Evolutionary conservation across 2,329 filamentous ascomycete species (phyloP).

Genomic region (Aureobasidium sp.): DNA sequence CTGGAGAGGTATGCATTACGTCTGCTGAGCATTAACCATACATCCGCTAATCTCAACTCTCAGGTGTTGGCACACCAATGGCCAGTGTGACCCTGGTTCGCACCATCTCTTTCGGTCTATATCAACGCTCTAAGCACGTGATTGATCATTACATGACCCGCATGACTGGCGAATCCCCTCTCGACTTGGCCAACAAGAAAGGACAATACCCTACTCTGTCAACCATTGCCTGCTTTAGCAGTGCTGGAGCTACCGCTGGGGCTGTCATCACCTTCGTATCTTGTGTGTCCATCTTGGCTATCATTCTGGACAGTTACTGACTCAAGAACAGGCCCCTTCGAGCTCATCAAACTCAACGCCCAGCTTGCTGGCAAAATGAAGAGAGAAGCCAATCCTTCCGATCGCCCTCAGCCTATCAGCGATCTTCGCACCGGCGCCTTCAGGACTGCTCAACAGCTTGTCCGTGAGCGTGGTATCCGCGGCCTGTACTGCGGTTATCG

Average conservation of each 20-base stretch:
- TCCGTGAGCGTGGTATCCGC: slow-evolving; percentile 62
- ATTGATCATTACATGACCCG: slow-evolving; percentile 63
- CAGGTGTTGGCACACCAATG: slow-evolving; percentile 72
- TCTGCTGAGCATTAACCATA: background rate
- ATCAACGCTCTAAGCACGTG: slow-evolving; percentile 66
- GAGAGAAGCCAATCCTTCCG: slow-evolving; percentile 20
- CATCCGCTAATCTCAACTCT: slow-evolving; percentile 15
- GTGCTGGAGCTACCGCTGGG: slow-evolving; percentile 70
- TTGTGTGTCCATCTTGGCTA: slow-evolving; percentile 38
- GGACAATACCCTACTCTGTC: slow-evolving; percentile 65
- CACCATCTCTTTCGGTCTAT: slow-evolving; percentile 72
- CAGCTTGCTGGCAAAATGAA: slow-evolving; percentile 76
- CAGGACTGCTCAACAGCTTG: slow-evolving; percentile 64
- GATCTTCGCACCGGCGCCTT: slow-evolving; percentile 23
- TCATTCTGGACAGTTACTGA: background rate
- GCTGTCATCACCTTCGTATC: slow-evolving; percentile 72
- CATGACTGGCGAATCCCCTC: slow-evolving; percentile 59
- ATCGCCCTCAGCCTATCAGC: slow-evolving; percentile 6
- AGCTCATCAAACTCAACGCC: slow-evolving; percentile 81
- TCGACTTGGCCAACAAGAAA: slow-evolving; percentile 61
- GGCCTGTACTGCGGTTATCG: slow-evolving; percentile 76
- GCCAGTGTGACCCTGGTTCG: slow-evolving; percentile 69
- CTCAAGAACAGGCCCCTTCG: slow-evolving; percentile 58
- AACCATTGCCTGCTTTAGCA: slow-evolving; percentile 67
- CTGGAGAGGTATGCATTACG: slow-evolving; percentile 42